Percentiles rank a stretch among this genome's conserved stretches.
Conservation (phyloP, 1,284 basidiomycete species). For the Gymnopus androsaceus region DNA sequence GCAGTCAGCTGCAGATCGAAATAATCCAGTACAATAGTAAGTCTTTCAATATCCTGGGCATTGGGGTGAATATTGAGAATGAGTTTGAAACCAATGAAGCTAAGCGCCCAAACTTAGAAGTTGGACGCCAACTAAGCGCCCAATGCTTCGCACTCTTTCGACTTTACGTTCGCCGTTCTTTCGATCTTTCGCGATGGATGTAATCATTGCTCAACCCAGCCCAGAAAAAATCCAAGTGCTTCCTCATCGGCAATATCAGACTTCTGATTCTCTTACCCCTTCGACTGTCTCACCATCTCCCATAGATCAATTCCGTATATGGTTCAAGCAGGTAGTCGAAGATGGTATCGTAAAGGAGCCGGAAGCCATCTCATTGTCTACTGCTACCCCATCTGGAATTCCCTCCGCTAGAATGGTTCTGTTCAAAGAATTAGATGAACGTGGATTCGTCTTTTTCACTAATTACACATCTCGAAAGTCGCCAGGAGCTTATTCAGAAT, state of each 20-base stretch:
- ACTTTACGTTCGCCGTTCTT: too few species aligned
- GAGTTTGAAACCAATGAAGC: too few species aligned
- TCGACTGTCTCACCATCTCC: conserved; percentile 64
- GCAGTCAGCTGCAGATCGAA: too few species aligned
- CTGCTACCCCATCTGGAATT: conserved; percentile 69
- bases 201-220: conserved; percentile 36
- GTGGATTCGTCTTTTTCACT: conserved; percentile 94
- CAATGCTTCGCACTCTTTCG: too few species aligned
- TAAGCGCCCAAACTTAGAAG: too few species aligned
- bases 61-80: too few species aligned
- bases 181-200: conserved; percentile 31
- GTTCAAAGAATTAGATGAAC: conserved; percentile 84
- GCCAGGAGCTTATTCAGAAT: conserved; percentile 73
- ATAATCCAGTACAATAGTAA: too few species aligned
- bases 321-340: conserved; percentile 74
- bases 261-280: conserved; percentile 62
- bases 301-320: conserved; percentile 79
- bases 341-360: conserved; percentile 70
- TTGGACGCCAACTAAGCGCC: too few species aligned
- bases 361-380: conserved; percentile 86
- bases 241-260: conserved; percentile 76
- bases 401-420: conserved; percentile 91
- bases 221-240: conserved; percentile 64
- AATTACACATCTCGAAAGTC: conserved; percentile 96
- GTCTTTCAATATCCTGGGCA: too few species aligned